phyloP scores from a whole-genome alignment of 768 basidiomycete species.

The Tephrocybe sp. region DNA sequence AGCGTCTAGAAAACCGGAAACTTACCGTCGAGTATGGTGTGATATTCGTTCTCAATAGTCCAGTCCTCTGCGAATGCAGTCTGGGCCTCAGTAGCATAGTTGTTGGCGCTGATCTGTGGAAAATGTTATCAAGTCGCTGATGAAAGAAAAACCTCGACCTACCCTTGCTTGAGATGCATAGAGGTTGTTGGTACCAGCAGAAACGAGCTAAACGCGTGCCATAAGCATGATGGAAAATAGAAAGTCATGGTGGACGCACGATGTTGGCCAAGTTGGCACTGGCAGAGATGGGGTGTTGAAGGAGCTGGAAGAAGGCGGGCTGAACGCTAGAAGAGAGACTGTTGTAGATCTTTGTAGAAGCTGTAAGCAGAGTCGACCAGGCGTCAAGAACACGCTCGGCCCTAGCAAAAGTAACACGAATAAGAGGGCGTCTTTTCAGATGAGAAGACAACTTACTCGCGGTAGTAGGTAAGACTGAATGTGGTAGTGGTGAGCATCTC shows the following conservation, averaged over 20 bases:
- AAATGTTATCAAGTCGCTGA: neutral
- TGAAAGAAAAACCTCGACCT: conserved; percentile 2
- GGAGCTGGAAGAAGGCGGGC: conserved; percentile 56
- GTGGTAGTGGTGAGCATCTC: conserved; percentile 63
- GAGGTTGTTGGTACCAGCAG: conserved; percentile 58
- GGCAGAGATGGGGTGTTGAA: conserved; percentile 62
- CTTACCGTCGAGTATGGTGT: conserved; percentile 52
- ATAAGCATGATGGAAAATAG: neutral
- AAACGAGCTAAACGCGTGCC: conserved; percentile 34
- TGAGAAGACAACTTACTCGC: conserved; percentile 48
- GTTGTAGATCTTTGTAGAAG: conserved; percentile 38
- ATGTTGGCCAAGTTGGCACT: conserved; percentile 57
- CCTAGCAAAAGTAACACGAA: conserved; percentile 27
- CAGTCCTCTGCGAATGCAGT: conserved; percentile 58
- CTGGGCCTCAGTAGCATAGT: conserved; percentile 50
- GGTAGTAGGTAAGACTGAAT: conserved; percentile 61
- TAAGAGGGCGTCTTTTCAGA: neutral
- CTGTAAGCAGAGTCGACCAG: conserved; percentile 43
- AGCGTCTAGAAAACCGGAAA: neutral
- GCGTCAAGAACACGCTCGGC: conserved; percentile 52
- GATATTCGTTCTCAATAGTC: conserved; percentile 58
- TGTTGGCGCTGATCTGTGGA: conserved; percentile 49
- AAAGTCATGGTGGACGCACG: conserved; percentile 19
- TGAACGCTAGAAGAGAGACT: conserved; percentile 37
- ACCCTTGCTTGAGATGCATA: conserved; percentile 60